These are phyloP conservation scores for Mallotus japonicus DNA, from an alignment of 441 rosid species.

Conservation along the genomic window DNA sequence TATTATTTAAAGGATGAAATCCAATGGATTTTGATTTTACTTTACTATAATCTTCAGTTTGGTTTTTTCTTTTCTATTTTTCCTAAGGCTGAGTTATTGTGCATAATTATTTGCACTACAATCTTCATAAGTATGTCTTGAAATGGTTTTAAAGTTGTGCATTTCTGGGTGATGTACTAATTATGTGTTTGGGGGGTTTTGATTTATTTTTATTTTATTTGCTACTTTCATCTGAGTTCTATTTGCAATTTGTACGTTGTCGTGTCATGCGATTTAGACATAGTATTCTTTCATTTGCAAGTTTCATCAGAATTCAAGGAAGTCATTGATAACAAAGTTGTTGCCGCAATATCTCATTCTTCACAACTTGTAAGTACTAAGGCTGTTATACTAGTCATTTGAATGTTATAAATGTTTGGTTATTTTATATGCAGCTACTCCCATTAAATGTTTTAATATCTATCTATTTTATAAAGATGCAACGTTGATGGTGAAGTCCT, in stretches of 20 bases:
- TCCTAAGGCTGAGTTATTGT: too few relatives aligned
- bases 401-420: constrained; percentile 18
- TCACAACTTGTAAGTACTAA: constrained; percentile 67
- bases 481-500: neutral
- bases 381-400: constrained; percentile 13
- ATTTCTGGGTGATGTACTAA: too few relatives aligned
- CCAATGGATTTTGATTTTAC: too few relatives aligned
- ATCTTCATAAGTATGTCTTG: too few relatives aligned
- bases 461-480: constrained; percentile 2
- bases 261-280: neutral
- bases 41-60: too few relatives aligned
- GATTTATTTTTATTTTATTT: neutral
- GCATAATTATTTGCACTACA: too few relatives aligned
- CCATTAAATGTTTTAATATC: neutral
- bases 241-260: neutral
- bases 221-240: neutral
- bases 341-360: constrained; percentile 77
- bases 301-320: constrained; percentile 93
- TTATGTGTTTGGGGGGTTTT: too few relatives aligned
- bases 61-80: too few relatives aligned
- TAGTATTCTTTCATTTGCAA: constrained; percentile 39
- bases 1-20: too few relatives aligned
- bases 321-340: constrained; percentile 75
- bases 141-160: too few relatives aligned
- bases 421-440: neutral